Evolutionary conservation across 2,329 filamentous ascomycete species (phyloP), one percentile per base, ranked within the genome.

Genomic region (Alternaria tenuissima): DNA sequence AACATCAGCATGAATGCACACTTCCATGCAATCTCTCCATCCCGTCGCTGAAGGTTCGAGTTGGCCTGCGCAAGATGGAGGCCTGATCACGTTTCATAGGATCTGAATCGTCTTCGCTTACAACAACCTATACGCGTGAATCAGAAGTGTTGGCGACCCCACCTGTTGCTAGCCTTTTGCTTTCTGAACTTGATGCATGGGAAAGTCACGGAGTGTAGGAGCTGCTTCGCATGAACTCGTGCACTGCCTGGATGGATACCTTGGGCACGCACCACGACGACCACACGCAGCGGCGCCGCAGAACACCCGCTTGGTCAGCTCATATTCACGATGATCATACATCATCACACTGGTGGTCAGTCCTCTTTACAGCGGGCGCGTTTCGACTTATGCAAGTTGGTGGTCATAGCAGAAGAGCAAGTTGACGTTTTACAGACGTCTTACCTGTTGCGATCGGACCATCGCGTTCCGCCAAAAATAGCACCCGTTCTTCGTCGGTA

Each of bases 401-500:
- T 68, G 56, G 56, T 59, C 57, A 61, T 59, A 47, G 55, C 30
- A 52, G 60, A 52, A 61, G 20, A 11, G 52, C 53, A 59, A 39
- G 46, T 57, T 38, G 57, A 61, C 52, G 43, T 49, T 55, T 52
- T 57, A 52, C 53, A 60, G 57, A 55, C 49, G 53, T 63, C 51
- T 66, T 66, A 53, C 57, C 59, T 59, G 60, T 63, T 67, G 53
- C 26, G 65, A 55, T 51, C 56, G 57, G 52, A 55, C 52, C 51
- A 59, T 63, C 44, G 58, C 59, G 56, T 56, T 63, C 52, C 46
- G 56, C 73, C 68, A 56, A 71, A 76, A 76, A 78, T 77, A 77
- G 73, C 61, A 69, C 66, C 44, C 48, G 53, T 65, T 66, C 63
- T 64, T 59, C 61, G 56, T 59, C 52, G 67, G 69, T 55, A 57